A percentile compares a stretch with the other conserved stretches of the same genome.
Evolutionary conservation across 2,329 filamentous ascomycete species (phyloP).

Genomic region (Scytalidium sp.): DNA sequence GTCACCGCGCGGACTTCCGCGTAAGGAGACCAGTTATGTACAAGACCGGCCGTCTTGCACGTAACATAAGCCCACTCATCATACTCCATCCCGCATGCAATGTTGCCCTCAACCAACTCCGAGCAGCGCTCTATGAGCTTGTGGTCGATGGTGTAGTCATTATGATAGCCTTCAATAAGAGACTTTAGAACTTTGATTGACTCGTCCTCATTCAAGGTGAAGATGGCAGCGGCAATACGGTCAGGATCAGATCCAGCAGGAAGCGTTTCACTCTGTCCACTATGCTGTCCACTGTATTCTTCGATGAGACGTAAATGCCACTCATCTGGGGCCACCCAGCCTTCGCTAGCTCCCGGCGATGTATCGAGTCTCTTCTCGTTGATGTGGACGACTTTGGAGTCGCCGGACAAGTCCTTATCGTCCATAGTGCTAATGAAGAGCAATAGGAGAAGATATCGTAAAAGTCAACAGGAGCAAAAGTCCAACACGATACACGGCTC

Average conservation of each 20-base stretch:
- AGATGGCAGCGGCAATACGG: conserved; percentile 19
- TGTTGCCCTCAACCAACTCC: conserved; percentile 20
- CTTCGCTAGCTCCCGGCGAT: no score
- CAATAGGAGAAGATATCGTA: no score
- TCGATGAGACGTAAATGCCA: no score
- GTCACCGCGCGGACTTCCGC: conserved; percentile 26
- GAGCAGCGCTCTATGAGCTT: conserved; percentile 16
- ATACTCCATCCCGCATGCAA: conserved; percentile 23
- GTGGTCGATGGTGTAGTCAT: conserved; percentile 29
- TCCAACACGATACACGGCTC: no score
- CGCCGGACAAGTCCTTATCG: no score
- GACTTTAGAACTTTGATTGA: conserved; percentile 12
- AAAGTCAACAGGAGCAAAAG: no score
- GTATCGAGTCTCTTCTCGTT: no score
- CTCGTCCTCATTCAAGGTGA: conserved; percentile 22
- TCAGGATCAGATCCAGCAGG: conserved; percentile 23
- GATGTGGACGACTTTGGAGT: no score
- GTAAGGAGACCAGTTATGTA: conserved; percentile 19
- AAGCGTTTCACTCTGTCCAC: conserved; percentile 21
- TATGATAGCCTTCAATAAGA: conserved; percentile 17
- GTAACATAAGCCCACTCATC: conserved; percentile 26
- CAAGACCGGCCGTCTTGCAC: no score
- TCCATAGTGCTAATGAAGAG: no score
- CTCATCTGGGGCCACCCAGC: no score
- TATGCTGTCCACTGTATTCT: conserved; percentile 25